Conservation (phyloP, 2,329 filamentous ascomycete species). For the Microcera coccophila region DNA sequence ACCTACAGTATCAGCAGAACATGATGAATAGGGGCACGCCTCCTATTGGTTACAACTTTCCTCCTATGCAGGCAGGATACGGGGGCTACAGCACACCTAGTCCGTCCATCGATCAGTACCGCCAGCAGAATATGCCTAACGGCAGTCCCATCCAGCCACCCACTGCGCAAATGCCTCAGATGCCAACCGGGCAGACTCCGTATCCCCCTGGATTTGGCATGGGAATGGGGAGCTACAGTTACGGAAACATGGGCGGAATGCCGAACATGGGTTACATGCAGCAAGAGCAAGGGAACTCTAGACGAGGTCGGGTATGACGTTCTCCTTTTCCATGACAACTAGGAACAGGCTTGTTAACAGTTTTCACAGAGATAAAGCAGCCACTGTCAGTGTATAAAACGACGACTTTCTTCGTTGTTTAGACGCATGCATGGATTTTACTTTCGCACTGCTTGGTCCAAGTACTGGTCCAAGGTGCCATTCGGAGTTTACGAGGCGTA, state of each 20-base stretch:
- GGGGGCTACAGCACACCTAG: slow-evolving; percentile 48
- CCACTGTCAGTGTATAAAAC: slow-evolving; percentile 9
- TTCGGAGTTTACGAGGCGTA: slow-evolving; percentile 22
- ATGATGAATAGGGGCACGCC: slow-evolving; percentile 53
- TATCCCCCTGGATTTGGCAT: slow-evolving; percentile 51
- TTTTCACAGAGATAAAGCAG: slow-evolving; percentile 27
- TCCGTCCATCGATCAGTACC: slow-evolving; percentile 54
- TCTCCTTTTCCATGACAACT: slow-evolving; percentile 10
- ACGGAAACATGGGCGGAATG: slow-evolving; percentile 43
- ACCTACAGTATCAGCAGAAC: slow-evolving; percentile 57
- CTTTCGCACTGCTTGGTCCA: slow-evolving; percentile 18
- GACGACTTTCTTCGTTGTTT: slow-evolving; percentile 11
- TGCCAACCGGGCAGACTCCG: slow-evolving; percentile 41
- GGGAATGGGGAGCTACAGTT: slow-evolving; percentile 44
- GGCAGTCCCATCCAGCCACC: slow-evolving; percentile 49
- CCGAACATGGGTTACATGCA: slow-evolving; percentile 48
- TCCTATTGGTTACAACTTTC: slow-evolving; percentile 55
- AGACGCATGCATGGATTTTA: slow-evolving; percentile 17
- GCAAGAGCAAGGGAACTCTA: slow-evolving; percentile 53
- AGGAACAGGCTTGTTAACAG: slow-evolving; percentile 24
- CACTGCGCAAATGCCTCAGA: slow-evolving; percentile 38
- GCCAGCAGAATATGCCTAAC: slow-evolving; percentile 48
- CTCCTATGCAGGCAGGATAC: slow-evolving; percentile 53
- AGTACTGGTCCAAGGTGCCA: slow-evolving; percentile 19
- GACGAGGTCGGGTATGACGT: slow-evolving; percentile 56